Percentiles rank a stretch among this genome's conserved stretches.
Evolutionary conservation across 352 stramenopile species (phyloP).

Genomic region (Blastocystis hominis): DNA sequence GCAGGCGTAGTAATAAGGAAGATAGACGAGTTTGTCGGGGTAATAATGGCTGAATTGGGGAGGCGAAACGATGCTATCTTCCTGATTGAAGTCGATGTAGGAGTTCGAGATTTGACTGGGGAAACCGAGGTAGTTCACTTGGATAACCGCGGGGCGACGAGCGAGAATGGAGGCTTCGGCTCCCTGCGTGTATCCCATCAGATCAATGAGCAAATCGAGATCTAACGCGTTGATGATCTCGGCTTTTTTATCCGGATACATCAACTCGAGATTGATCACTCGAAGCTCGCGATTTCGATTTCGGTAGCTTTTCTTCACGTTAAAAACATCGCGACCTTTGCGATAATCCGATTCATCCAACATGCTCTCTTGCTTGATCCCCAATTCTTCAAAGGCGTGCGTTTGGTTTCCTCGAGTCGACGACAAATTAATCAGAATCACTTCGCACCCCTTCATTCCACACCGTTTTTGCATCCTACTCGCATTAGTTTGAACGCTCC

Average conservation of each 20-base stretch:
- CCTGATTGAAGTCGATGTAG: slow-evolving; percentile 34
- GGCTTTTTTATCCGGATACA: neutral
- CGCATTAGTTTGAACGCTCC: neutral
- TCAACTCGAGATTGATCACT: neutral
- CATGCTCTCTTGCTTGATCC: neutral
- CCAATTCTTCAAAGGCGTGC: neutral
- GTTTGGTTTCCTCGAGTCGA: neutral
- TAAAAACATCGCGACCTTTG: neutral
- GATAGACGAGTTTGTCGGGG: slow-evolving; percentile 37
- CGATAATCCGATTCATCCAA: neutral
- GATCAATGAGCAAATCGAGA: slow-evolving; percentile 14
- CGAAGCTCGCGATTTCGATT: neutral
- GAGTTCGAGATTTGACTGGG: neutral
- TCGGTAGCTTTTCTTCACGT: neutral
- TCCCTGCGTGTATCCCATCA: slow-evolving; percentile 27
- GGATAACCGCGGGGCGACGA: neutral
- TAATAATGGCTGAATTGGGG: neutral
- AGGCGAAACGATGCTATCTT: neutral
- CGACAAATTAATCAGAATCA: slow-evolving; percentile 24
- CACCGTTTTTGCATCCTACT: neutral
- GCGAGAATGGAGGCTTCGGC: neutral
- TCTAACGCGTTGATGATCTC: neutral
- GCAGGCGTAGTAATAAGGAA: slow-evolving; percentile 45
- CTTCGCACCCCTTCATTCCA: neutral
- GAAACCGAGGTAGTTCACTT: slow-evolving; percentile 47